A percentile compares a stretch with the other conserved stretches of the same genome.
Conservation (phyloP, 2,329 filamentous ascomycete species). For the Fusarium pseudoanthophilum region DNA sequence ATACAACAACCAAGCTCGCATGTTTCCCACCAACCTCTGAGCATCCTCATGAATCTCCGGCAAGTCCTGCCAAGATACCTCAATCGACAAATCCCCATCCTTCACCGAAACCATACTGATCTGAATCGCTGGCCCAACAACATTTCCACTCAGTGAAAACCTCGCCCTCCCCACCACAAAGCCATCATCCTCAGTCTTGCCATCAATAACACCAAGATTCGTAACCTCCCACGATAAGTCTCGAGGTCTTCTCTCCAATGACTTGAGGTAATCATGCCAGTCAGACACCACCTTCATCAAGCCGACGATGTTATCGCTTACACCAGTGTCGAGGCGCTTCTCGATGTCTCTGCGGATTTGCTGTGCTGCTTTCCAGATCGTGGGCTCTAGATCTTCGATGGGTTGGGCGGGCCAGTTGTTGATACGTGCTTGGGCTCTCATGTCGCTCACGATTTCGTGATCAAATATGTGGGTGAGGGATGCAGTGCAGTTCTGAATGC, state of each 20-base stretch:
- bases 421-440: neutral
- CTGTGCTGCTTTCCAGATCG: constrained; percentile 4
- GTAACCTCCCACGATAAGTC: constrained; percentile 8
- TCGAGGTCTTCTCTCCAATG: neutral
- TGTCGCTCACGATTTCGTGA: neutral
- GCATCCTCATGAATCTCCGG: neutral
- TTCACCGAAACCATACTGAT: neutral
- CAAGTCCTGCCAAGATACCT: constrained; percentile 8
- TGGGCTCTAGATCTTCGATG: neutral
- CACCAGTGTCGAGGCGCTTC: neutral
- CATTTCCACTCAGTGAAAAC: neutral
- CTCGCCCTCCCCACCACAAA: neutral
- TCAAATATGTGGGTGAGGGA: neutral
- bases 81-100: neutral
- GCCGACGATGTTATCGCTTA: neutral
- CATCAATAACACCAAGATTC: constrained; percentile 4
- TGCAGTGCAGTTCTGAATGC: neutral
- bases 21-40: neutral
- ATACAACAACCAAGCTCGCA: neutral
- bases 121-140: constrained; percentile 6
- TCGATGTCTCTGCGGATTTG: neutral
- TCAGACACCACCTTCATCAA: constrained; percentile 3
- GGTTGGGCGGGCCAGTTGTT: neutral
- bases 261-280: constrained; percentile 4
- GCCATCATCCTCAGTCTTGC: neutral